Percentiles rank a stretch among this genome's conserved stretches.
Evolutionary conservation across 306 rosid species (phyloP).

Genomic region (Prunus armeniaca): DNA sequence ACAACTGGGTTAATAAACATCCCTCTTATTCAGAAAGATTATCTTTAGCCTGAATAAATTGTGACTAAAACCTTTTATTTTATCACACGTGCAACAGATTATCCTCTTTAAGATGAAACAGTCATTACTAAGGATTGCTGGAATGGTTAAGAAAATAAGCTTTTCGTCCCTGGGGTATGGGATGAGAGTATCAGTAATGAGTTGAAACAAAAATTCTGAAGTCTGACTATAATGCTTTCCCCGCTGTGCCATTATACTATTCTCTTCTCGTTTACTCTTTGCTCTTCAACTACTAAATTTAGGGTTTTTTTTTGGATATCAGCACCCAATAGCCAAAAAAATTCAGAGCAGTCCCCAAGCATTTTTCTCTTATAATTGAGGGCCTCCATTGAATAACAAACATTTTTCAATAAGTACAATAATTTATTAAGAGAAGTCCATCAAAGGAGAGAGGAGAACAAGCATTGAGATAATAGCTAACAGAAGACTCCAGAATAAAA

Average conservation of each 20-base stretch:
- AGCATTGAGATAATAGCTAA: not conserved
- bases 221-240: not conserved
- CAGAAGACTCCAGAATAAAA: not conserved
- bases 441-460: not conserved
- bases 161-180: not conserved
- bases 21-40: not conserved
- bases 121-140: not conserved
- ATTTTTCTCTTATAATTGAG: not conserved
- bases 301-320: not conserved
- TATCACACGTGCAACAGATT: not conserved
- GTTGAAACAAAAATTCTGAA: not conserved
- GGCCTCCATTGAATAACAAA: not conserved
- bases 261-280: not conserved
- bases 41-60: not conserved
- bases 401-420: not conserved
- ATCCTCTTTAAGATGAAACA: not conserved
- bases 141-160: not conserved
- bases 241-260: not conserved
- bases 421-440: not conserved
- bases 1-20: not conserved
- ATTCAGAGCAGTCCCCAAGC: not conserved
- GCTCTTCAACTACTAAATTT: not conserved
- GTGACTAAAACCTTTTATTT: not conserved
- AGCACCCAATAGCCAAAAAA: not conserved
- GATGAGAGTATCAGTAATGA: not conserved